Percentiles rank a stretch among this genome's conserved stretches.
phyloP scores from a whole-genome alignment of 139 green algal genomes.

The Auxenochlorella pyrenoidosa region DNA sequence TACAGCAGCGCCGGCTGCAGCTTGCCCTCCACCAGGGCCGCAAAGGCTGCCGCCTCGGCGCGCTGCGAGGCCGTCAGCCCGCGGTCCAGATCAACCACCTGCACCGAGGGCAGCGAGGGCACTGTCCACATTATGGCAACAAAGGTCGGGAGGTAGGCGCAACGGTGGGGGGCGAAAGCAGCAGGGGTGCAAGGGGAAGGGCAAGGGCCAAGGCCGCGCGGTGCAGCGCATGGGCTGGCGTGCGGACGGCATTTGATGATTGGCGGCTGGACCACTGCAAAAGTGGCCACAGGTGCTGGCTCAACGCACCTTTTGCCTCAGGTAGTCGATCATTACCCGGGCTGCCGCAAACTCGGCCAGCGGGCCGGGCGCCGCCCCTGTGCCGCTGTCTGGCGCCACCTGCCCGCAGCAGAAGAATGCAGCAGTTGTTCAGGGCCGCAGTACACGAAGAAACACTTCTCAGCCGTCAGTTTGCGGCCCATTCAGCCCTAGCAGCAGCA shows the following conservation, averaged over 20 bases:
- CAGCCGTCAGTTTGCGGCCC: not conserved
- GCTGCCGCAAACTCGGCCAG: conserved; percentile 21
- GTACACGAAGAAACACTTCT: too few relatives aligned
- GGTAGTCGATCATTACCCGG: conserved; percentile 10
- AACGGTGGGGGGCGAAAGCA: not conserved
- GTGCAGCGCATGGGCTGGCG: not conserved
- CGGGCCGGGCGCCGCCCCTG: not conserved
- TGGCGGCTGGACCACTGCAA: not conserved
- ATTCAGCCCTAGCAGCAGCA: not conserved
- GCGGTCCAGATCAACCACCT: conserved; percentile 25
- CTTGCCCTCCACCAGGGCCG: conserved; percentile 34
- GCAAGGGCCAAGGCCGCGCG: too few relatives aligned
- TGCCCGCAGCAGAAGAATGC: not conserved
- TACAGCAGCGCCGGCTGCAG: conserved; percentile 34
- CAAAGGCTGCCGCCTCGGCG: conserved; percentile 28
- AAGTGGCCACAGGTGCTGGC: not conserved
- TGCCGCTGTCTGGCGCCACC: not conserved
- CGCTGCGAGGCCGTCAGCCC: not conserved
- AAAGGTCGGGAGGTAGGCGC: not conserved
- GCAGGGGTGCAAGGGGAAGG: too few relatives aligned
- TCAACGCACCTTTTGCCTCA: conserved; percentile 2
- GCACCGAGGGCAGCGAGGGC: not conserved
- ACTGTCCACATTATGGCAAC: not conserved
- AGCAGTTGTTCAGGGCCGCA: too few relatives aligned
- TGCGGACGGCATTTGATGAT: not conserved